phyloP scores from a whole-genome alignment of 345 rosid genomes.

The Carallia pectinifolia region DNA sequence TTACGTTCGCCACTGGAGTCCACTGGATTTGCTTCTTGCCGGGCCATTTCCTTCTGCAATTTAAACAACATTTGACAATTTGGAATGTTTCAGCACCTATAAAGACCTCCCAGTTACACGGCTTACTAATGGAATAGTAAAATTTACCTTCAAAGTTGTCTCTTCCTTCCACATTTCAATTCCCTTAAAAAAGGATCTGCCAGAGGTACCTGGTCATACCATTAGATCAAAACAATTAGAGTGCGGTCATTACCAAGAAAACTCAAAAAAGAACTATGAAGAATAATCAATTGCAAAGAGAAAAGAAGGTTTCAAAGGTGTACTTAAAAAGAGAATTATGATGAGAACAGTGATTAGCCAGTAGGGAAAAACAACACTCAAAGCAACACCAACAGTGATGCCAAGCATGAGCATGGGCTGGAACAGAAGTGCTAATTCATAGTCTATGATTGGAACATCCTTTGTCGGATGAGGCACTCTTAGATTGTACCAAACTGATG shows the following conservation, averaged over 20 bases:
- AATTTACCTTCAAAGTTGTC: background rate
- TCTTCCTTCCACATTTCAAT: slow-evolving; percentile 14
- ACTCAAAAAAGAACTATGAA: too few relatives aligned
- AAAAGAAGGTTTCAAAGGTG: background rate
- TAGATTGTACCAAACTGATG: slow-evolving; percentile 15
- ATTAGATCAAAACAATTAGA: background rate
- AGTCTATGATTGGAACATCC: slow-evolving; percentile 20
- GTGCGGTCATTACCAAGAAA: background rate
- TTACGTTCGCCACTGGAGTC: slow-evolving; percentile 82
- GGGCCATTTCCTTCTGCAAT: slow-evolving; percentile 65
- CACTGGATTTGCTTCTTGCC: slow-evolving; percentile 37
- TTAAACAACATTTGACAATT: background rate
- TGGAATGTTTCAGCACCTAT: background rate
- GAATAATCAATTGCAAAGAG: background rate
- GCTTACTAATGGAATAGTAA: background rate
- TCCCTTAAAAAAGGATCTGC: slow-evolving; percentile 14
- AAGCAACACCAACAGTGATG: slow-evolving; percentile 19
- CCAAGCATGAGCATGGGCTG: slow-evolving; percentile 18
- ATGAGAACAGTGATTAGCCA: slow-evolving; percentile 14
- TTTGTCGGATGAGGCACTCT: slow-evolving; percentile 18
- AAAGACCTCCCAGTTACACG: background rate
- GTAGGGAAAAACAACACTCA: slow-evolving; percentile 19
- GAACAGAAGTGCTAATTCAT: slow-evolving; percentile 18
- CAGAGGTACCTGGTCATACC: slow-evolving; percentile 2
- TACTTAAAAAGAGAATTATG: slow-evolving; percentile 17